A percentile compares a stretch with the other conserved stretches of the same genome.
Evolutionary conservation across 83 land plant species (phyloP).

Genomic region (Thuja plicata): DNA sequence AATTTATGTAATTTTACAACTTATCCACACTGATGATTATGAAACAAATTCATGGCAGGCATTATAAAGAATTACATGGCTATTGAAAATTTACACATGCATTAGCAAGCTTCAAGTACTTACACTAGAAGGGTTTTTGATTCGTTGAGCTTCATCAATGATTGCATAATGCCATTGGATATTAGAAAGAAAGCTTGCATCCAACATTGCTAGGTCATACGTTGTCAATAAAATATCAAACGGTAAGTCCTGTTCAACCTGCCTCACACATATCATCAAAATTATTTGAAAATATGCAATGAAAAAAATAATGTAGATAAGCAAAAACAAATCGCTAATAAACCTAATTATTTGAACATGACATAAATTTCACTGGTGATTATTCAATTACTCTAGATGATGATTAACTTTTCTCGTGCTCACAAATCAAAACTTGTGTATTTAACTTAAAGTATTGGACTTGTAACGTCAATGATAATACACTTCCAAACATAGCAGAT

Average conservation of each 20-base stretch:
- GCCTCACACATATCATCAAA: conserved; percentile 10
- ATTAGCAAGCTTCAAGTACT: not conserved
- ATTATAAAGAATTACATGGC: not conserved
- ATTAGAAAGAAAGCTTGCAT: conserved; percentile 75
- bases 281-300: not conserved
- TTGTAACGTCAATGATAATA: not conserved
- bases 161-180: conserved; percentile 78
- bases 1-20: not conserved
- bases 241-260: conserved; percentile 46
- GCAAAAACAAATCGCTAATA: not conserved
- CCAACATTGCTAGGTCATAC: conserved; percentile 83
- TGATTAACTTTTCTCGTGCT: not conserved
- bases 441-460: not conserved
- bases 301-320: not conserved
- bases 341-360: not conserved
- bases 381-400: not conserved
- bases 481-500: not conserved
- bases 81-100: not conserved
- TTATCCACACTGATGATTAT: not conserved
- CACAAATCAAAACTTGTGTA: not conserved
- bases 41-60: not conserved
- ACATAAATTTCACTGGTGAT: not conserved
- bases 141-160: conserved; percentile 94
- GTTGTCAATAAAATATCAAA: conserved; percentile 91
- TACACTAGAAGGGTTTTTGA: conserved; percentile 86